Evolutionary conservation across 2,329 filamentous ascomycete species (phyloP).

Genomic region (Geosmithia morbida): DNA sequence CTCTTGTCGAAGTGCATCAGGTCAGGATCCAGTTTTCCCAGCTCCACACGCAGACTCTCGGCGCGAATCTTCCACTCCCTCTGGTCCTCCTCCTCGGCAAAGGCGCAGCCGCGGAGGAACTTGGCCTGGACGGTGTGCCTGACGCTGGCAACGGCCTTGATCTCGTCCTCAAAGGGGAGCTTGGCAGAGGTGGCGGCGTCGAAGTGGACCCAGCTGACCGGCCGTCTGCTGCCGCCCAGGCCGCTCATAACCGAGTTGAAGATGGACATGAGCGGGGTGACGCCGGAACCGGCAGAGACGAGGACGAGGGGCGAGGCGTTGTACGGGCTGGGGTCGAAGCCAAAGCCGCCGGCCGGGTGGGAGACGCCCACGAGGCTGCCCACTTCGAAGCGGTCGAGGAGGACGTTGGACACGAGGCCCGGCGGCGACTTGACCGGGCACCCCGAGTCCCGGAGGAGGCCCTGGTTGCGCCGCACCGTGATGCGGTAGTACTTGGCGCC

Average conservation of each 20-base stretch:
- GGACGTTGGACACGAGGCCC: slow-evolving; percentile 54
- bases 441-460: slow-evolving; percentile 25
- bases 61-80: slow-evolving; percentile 3
- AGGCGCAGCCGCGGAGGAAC: slow-evolving; percentile 32
- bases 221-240: slow-evolving; percentile 22
- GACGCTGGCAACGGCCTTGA: slow-evolving; percentile 25
- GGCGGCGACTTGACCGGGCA: slow-evolving; percentile 18
- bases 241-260: slow-evolving; percentile 35
- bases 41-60: slow-evolving; percentile 24
- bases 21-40: slow-evolving; percentile 25
- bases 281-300: slow-evolving; percentile 46
- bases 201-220: slow-evolving; percentile 45
- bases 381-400: slow-evolving; percentile 45
- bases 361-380: slow-evolving; percentile 52
- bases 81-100: slow-evolving; percentile 27
- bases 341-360: slow-evolving; percentile 39
- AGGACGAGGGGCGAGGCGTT: slow-evolving; percentile 38
- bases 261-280: slow-evolving; percentile 46
- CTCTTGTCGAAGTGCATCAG: slow-evolving; percentile 29
- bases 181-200: slow-evolving; percentile 27
- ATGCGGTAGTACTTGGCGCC: slow-evolving; percentile 50
- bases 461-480: slow-evolving; percentile 53
- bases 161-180: slow-evolving; percentile 37
- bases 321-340: slow-evolving; percentile 7
- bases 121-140: slow-evolving; percentile 12